Percentiles rank a stretch among this genome's conserved stretches.
Evolutionary conservation across 2,329 filamentous ascomycete species (phyloP).

Genomic region (Phoma sp.): DNA sequence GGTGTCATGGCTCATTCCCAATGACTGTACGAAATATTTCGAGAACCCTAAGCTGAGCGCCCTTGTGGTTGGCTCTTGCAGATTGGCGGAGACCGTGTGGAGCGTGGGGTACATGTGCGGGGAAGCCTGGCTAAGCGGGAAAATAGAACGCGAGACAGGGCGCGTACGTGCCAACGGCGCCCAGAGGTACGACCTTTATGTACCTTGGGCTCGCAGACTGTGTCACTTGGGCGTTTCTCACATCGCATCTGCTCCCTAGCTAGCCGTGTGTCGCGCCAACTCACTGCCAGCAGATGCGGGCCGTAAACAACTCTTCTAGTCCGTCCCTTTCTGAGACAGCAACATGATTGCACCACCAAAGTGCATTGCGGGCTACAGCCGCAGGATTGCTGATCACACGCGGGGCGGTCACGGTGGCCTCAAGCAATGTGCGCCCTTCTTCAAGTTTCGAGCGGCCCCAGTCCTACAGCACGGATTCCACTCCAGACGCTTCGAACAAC

Average conservation of each 20-base stretch:
- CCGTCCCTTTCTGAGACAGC: slow-evolving; percentile 29
- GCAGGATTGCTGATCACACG: slow-evolving; percentile 32
- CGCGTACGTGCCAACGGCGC: slow-evolving; percentile 21
- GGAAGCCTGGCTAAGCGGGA: slow-evolving; percentile 33
- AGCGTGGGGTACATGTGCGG: slow-evolving; percentile 30
- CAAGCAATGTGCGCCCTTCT: slow-evolving; percentile 7
- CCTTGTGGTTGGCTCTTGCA: slow-evolving; percentile 9
- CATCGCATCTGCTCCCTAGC: slow-evolving; percentile 20
- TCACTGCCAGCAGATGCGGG: slow-evolving; percentile 43
- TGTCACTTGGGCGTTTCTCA: slow-evolving; percentile 22
- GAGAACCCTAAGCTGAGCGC: slow-evolving; percentile 10
- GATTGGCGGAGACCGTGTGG: background rate
- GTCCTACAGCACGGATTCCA: slow-evolving; percentile 28
- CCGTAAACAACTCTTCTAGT: slow-evolving; percentile 27
- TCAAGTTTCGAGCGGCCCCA: slow-evolving; percentile 24
- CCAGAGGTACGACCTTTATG: slow-evolving; percentile 33
- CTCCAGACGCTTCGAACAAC: slow-evolving; percentile 20
- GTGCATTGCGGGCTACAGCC: slow-evolving; percentile 33
- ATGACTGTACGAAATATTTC: background rate
- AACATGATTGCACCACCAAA: slow-evolving; percentile 40
- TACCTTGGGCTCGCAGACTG: slow-evolving; percentile 28
- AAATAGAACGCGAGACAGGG: slow-evolving; percentile 23
- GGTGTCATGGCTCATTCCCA: too few relatives aligned
- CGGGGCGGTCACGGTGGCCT: slow-evolving; percentile 25
- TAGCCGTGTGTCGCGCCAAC: slow-evolving; percentile 14